Evolutionary conservation across 768 basidiomycete species (phyloP).

Genomic region (Russula dissimulans): DNA sequence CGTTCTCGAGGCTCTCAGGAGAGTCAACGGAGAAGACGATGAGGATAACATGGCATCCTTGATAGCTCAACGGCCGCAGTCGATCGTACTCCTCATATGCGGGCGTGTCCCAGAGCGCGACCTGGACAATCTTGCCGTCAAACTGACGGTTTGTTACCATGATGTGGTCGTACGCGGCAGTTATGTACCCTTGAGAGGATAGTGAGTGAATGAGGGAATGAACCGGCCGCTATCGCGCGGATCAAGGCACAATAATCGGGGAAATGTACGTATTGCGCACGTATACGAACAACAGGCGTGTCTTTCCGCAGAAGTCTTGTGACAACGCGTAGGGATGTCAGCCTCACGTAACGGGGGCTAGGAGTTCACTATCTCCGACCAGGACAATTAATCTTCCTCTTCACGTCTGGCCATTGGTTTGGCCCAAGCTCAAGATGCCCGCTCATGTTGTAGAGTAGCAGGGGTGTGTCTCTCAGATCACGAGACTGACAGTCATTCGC

Average conservation of each 20-base stretch:
- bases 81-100: slow-evolving; percentile 97
- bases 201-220: background rate
- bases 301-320: slow-evolving; percentile 81
- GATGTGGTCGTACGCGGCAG: slow-evolving; percentile 92
- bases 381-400: slow-evolving; percentile 86
- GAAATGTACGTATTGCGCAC: slow-evolving; percentile 83
- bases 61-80: slow-evolving; percentile 76
- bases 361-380: slow-evolving; percentile 67
- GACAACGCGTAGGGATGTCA: background rate
- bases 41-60: slow-evolving; percentile 84
- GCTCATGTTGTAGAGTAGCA: too few species aligned
- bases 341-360: slow-evolving; percentile 14
- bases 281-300: slow-evolving; percentile 92
- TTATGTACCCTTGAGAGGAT: slow-evolving; percentile 66
- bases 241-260: background rate
- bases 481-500: too few species aligned
- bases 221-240: slow-evolving; percentile 11
- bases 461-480: too few species aligned
- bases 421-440: slow-evolving; percentile 7
- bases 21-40: slow-evolving; percentile 94
- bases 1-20: slow-evolving; percentile 82
- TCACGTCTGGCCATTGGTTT: slow-evolving; percentile 54
- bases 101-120: slow-evolving; percentile 98
- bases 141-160: slow-evolving; percentile 70
- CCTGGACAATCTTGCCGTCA: slow-evolving; percentile 82